Conservation (phyloP, 2,329 filamentous ascomycete species). For the Penicillium sp. region DNA sequence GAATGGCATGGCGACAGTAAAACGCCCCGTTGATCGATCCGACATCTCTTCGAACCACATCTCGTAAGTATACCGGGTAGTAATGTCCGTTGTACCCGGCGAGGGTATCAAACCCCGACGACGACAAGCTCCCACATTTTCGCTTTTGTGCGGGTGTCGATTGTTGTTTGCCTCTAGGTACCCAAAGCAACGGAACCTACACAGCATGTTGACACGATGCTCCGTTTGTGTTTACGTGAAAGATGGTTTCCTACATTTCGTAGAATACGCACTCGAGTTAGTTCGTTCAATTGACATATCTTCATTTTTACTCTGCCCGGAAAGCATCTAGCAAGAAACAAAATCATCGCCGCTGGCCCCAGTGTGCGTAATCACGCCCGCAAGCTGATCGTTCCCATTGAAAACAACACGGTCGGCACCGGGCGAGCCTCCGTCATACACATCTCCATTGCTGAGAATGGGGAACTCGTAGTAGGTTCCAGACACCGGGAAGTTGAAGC, state of each 20-base stretch:
- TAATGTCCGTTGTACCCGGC: too few relatives aligned
- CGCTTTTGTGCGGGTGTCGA: conserved; percentile 21
- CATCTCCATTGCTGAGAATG: conserved; percentile 47
- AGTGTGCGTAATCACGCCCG: conserved; percentile 68
- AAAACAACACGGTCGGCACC: conserved; percentile 67
- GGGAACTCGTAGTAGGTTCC: conserved; percentile 66
- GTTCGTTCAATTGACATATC: neutral
- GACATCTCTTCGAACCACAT: neutral
- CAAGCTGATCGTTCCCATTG: conserved; percentile 55
- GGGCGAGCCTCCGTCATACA: conserved; percentile 61
- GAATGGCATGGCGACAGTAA: neutral
- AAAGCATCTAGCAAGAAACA: conserved; percentile 38
- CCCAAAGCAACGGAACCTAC: conserved; percentile 10
- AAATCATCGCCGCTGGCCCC: conserved; percentile 68
- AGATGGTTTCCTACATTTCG: conserved; percentile 17
- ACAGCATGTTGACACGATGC: conserved; percentile 18
- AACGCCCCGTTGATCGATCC: neutral
- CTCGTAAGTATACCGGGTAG: neutral
- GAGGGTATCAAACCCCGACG: conserved; percentile 19
- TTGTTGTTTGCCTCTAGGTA: conserved; percentile 23
- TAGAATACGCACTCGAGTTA: neutral
- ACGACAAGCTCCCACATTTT: conserved; percentile 22
- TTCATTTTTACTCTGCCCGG: neutral
- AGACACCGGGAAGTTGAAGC: conserved; percentile 57
- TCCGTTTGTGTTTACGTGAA: conserved; percentile 19